These are phyloP conservation scores for Heterococcus sp. DNA, from an alignment of 108 stramenopile species.

Conservation along the genomic window DNA sequence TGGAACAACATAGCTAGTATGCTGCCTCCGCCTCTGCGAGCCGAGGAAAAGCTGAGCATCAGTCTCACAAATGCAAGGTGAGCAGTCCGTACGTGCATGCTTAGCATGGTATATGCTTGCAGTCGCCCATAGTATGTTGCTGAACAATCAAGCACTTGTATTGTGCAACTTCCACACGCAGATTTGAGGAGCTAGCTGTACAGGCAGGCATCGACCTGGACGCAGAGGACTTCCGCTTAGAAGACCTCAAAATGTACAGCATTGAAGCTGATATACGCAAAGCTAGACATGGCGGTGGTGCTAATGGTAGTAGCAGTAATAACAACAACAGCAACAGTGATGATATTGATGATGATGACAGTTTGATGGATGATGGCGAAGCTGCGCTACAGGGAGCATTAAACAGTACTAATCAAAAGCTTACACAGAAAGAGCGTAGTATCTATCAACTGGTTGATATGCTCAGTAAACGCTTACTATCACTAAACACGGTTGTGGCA, in stretches of 20 bases:
- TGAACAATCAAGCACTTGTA: too few relatives aligned
- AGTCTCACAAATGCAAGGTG: not conserved
- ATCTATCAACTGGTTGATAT: slow-evolving; percentile 37
- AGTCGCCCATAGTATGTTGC: too few relatives aligned
- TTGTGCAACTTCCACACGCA: too few relatives aligned
- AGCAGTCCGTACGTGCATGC: too few relatives aligned
- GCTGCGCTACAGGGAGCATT: too few relatives aligned
- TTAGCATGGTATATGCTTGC: too few relatives aligned
- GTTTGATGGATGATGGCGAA: not conserved
- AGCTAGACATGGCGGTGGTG: too few relatives aligned
- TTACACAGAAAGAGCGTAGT: slow-evolving; percentile 41
- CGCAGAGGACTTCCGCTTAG: slow-evolving; percentile 15
- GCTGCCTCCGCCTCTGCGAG: not conserved
- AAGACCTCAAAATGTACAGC: slow-evolving; percentile 29
- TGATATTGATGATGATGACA: not conserved
- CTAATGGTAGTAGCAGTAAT: too few relatives aligned
- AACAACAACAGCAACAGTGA: not conserved
- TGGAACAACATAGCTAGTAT: not conserved
- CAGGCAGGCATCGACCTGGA: slow-evolving; percentile 31
- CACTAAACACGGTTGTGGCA: slow-evolving; percentile 25
- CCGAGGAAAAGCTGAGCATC: not conserved
- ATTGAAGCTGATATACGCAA: slow-evolving; percentile 12
- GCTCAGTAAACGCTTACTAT: slow-evolving; percentile 17
- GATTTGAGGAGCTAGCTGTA: slow-evolving; percentile 19
- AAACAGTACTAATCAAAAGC: slow-evolving; percentile 16